phyloP scores from a whole-genome alignment of 2,329 filamentous ascomycete genomes.

The Epicoccum nigrum region DNA sequence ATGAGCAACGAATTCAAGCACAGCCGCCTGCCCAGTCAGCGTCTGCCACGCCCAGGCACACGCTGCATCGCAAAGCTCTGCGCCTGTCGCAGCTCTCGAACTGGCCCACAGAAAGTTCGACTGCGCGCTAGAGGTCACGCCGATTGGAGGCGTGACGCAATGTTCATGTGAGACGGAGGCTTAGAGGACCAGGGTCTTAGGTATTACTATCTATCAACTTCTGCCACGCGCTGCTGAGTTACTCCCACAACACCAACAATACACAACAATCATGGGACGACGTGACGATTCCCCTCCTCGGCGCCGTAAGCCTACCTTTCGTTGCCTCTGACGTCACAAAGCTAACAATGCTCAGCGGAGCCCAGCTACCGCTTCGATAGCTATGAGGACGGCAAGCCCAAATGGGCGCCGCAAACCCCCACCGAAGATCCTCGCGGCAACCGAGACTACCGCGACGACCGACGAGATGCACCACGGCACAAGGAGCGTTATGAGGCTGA shows the following conservation, averaged over 20 bases:
- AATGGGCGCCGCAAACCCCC: conserved; percentile 27
- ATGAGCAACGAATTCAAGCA: conserved; percentile 5
- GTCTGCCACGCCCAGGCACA: conserved; percentile 17
- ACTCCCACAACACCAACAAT: conserved; percentile 1
- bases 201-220: conserved; percentile 11
- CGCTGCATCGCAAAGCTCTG: conserved; percentile 1
- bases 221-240: conserved; percentile 1
- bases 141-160: conserved; percentile 20
- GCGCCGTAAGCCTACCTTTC: conserved; percentile 14
- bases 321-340: background rate
- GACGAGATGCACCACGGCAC: conserved; percentile 28
- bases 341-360: conserved; percentile 20
- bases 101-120: conserved; percentile 15
- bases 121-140: conserved; percentile 15
- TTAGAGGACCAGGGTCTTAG: conserved; percentile 13
- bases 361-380: conserved; percentile 36
- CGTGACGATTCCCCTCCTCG: conserved; percentile 29
- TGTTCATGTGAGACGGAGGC: conserved; percentile 16
- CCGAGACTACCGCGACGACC: conserved; percentile 30
- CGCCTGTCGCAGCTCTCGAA: conserved; percentile 9
- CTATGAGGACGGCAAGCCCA: conserved; percentile 37
- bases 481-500: conserved; percentile 22
- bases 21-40: conserved; percentile 10
- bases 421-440: conserved; percentile 31
- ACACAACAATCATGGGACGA: conserved; percentile 26